phyloP scores from a whole-genome alignment of 768 basidiomycete species.

The Polyporus arcularius region DNA sequence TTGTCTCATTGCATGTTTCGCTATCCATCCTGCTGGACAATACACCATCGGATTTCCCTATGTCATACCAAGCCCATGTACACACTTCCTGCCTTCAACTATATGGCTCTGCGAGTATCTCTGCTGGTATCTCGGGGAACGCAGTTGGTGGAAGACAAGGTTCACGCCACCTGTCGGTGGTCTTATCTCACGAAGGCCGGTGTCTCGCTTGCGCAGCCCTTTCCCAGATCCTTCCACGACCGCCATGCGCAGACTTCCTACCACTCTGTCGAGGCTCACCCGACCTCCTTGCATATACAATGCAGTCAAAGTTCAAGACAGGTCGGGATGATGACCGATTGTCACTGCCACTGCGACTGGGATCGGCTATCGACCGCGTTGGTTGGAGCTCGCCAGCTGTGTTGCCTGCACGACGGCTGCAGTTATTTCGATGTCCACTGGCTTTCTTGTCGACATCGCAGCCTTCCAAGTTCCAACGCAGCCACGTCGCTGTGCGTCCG shows the following conservation, averaged over 20 bases:
- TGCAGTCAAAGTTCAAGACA: no score
- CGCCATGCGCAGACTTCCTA: neutral
- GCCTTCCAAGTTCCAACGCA: neutral
- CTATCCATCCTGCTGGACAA: slow-evolving; percentile 17
- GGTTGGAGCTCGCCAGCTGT: neutral
- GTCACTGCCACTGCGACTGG: neutral
- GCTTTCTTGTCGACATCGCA: neutral
- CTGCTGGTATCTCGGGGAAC: neutral
- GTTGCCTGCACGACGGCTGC: neutral
- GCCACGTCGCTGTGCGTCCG: neutral
- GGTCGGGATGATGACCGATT: no score
- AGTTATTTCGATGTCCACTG: neutral
- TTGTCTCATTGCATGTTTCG: slow-evolving; percentile 20
- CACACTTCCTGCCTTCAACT: neutral
- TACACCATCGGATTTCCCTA: slow-evolving; percentile 15
- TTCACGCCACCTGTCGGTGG: no score
- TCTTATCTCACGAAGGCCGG: no score
- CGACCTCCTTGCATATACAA: no score
- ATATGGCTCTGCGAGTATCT: neutral
- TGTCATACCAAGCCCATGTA: slow-evolving; percentile 16
- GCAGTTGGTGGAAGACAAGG: neutral
- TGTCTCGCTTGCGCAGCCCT: neutral
- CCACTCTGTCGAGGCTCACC: neutral
- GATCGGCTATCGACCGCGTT: neutral
- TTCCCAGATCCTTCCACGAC: neutral